A percentile compares a stretch with the other conserved stretches of the same genome.
phyloP scores from a whole-genome alignment of 257 asterid genomes.

The Avicennia marina region DNA sequence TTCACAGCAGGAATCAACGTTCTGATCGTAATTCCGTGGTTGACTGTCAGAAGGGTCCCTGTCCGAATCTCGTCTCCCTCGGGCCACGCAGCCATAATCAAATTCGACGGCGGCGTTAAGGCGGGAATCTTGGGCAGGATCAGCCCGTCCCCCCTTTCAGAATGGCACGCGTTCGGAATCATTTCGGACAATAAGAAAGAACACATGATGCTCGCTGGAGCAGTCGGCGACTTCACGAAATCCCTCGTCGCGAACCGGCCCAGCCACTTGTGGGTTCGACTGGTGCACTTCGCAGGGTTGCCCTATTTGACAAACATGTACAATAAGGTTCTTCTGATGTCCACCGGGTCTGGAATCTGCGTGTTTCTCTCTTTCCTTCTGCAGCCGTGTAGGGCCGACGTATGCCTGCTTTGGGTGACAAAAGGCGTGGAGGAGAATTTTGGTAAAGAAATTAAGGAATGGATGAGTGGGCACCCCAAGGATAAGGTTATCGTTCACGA shows the following conservation, averaged over 20 bases:
- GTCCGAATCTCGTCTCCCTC: slow-evolving; percentile 57
- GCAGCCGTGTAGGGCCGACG: slow-evolving; percentile 52
- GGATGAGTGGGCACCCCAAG: slow-evolving; percentile 44
- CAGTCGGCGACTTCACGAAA: slow-evolving; percentile 72
- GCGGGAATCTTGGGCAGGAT: slow-evolving; percentile 67
- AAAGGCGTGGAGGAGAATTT: slow-evolving; percentile 60
- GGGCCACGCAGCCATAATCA: slow-evolving; percentile 62
- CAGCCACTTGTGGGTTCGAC: slow-evolving; percentile 58
- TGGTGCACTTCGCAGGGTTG: slow-evolving; percentile 63
- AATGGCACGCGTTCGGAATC: slow-evolving; percentile 83
- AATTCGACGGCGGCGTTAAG: slow-evolving; percentile 57
- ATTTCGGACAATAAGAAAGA: slow-evolving; percentile 53
- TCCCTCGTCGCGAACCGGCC: slow-evolving; percentile 47
- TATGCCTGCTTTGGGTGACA: slow-evolving; percentile 65
- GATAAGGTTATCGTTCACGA: slow-evolving; percentile 59
- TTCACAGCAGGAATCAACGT: slow-evolving; percentile 37
- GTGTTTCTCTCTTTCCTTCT: slow-evolving; percentile 60
- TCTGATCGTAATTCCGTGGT: slow-evolving; percentile 54
- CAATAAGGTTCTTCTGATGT: slow-evolving; percentile 47
- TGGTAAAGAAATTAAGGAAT: slow-evolving; percentile 49
- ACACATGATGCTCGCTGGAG: slow-evolving; percentile 81
- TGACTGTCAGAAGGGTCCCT: slow-evolving; percentile 49
- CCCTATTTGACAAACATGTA: slow-evolving; percentile 71
- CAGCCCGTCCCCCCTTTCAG: slow-evolving; percentile 73
- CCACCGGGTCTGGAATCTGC: slow-evolving; percentile 71